Evolutionary conservation across 306 rosid genomes (phyloP).

Genomic region (Senna tora): DNA sequence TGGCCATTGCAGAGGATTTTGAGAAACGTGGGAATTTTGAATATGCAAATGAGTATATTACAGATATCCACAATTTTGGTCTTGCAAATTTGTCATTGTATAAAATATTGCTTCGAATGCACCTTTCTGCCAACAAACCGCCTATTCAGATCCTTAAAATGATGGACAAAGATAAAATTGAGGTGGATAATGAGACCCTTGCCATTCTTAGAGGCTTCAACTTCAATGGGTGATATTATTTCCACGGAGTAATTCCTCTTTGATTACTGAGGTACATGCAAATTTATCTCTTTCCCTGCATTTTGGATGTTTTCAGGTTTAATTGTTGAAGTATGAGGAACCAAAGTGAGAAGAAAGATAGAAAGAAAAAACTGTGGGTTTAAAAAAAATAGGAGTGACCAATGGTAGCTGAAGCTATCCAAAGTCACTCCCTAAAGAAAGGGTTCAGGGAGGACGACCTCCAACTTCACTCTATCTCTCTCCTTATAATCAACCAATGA

Average conservation of each 20-base stretch:
- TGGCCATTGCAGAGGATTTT: conserved; percentile 59
- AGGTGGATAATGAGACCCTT: conserved; percentile 60
- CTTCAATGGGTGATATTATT: conserved; percentile 23
- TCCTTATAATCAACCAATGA: too few relatives aligned
- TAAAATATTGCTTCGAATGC: conserved; percentile 63
- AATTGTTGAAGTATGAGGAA: neutral
- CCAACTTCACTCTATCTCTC: too few relatives aligned
- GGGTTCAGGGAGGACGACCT: too few relatives aligned
- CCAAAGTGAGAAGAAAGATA: too few relatives aligned
- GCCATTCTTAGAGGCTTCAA: conserved; percentile 48
- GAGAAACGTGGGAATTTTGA: conserved; percentile 57
- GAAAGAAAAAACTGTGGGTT: too few relatives aligned
- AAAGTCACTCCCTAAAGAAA: too few relatives aligned
- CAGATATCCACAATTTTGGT: conserved; percentile 47
- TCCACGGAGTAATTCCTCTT: conserved; percentile 11
- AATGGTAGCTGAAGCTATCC: too few relatives aligned
- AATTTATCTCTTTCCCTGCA: neutral
- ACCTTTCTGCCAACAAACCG: conserved; percentile 47
- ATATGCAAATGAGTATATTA: conserved; percentile 50
- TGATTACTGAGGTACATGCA: conserved; percentile 17
- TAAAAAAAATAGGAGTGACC: too few relatives aligned
- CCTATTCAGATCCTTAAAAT: conserved; percentile 54
- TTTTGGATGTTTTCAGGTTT: conserved; percentile 23
- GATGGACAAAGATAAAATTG: conserved; percentile 58
- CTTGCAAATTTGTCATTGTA: conserved; percentile 57